Evolutionary conservation across 208 protist genomes (phyloP).

Genomic region (Acanthamoeba polyphaga): DNA sequence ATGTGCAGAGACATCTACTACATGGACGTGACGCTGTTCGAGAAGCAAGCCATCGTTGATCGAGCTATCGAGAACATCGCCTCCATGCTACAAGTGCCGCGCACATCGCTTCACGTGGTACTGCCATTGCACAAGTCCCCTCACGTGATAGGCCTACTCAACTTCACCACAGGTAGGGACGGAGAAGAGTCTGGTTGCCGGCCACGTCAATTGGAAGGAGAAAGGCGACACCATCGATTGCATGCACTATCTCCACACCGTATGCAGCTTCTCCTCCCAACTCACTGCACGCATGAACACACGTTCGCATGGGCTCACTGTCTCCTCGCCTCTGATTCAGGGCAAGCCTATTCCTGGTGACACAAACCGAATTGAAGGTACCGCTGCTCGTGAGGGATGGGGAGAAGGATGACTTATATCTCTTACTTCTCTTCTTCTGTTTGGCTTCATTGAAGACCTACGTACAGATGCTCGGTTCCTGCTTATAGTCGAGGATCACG

Average conservation of each 20-base stretch:
- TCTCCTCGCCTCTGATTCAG: background rate
- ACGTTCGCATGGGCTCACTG: background rate
- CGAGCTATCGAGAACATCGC: conserved; percentile 60
- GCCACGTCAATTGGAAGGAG: conserved; percentile 40
- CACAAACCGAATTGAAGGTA: conserved; percentile 14
- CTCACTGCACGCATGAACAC: background rate
- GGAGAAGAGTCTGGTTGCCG: conserved; percentile 39
- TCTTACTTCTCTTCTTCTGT: background rate
- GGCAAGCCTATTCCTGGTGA: conserved; percentile 58
- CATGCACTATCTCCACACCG: conserved; percentile 5
- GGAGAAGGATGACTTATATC: too few relatives aligned
- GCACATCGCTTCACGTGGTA: conserved; percentile 29
- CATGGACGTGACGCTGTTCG: conserved; percentile 51
- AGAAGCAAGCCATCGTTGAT: conserved; percentile 20
- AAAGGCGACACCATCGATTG: background rate
- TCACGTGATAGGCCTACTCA: background rate
- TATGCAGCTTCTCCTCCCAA: background rate
- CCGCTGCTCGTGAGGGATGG: background rate
- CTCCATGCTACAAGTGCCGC: conserved; percentile 48
- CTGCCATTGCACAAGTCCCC: background rate
- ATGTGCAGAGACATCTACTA: conserved; percentile 69
- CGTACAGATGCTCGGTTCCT: conserved; percentile 43
- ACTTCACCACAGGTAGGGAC: background rate
- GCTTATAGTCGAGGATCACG: conserved; percentile 64
- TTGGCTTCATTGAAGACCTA: background rate